These are phyloP conservation scores for Suillus fuscotomentosus DNA, from an alignment of 768 basidiomycete genomes.

Conservation along the genomic window DNA sequence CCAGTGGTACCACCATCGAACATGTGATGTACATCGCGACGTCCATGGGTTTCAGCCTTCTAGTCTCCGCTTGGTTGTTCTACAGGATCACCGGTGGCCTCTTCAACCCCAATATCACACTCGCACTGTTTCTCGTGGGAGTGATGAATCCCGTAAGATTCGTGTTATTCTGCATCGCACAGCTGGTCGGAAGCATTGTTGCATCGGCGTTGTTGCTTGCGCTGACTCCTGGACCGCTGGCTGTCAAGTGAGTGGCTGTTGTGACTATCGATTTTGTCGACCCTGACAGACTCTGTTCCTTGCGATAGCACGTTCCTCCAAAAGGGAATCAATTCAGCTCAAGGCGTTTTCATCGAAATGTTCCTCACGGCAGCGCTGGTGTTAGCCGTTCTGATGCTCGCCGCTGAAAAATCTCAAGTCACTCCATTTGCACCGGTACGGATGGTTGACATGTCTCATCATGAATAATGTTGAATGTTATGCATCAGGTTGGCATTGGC, in stretches of 20 bases:
- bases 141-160: slow-evolving; percentile 54
- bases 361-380: slow-evolving; percentile 62
- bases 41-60: slow-evolving; percentile 59
- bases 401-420: slow-evolving; percentile 64
- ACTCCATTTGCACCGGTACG: slow-evolving; percentile 69
- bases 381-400: slow-evolving; percentile 68
- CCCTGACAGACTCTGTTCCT: neutral
- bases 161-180: slow-evolving; percentile 59
- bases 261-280: neutral
- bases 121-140: slow-evolving; percentile 58
- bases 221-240: slow-evolving; percentile 52
- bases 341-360: slow-evolving; percentile 72
- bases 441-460: neutral
- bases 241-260: slow-evolving; percentile 47
- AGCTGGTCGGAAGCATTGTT: slow-evolving; percentile 57
- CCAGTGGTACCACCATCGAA: slow-evolving; percentile 34
- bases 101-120: slow-evolving; percentile 64
- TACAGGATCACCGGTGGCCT: slow-evolving; percentile 62
- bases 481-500: slow-evolving; percentile 57
- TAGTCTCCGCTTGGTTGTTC: slow-evolving; percentile 67
- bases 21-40: slow-evolving; percentile 56
- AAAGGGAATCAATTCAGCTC: slow-evolving; percentile 46
- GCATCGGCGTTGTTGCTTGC: slow-evolving; percentile 55
- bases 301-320: slow-evolving; percentile 45
- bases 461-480: neutral